These are phyloP conservation scores for Boletus rufocinnamomeus DNA, from an alignment of 768 basidiomycete species.

Conservation along the genomic window DNA sequence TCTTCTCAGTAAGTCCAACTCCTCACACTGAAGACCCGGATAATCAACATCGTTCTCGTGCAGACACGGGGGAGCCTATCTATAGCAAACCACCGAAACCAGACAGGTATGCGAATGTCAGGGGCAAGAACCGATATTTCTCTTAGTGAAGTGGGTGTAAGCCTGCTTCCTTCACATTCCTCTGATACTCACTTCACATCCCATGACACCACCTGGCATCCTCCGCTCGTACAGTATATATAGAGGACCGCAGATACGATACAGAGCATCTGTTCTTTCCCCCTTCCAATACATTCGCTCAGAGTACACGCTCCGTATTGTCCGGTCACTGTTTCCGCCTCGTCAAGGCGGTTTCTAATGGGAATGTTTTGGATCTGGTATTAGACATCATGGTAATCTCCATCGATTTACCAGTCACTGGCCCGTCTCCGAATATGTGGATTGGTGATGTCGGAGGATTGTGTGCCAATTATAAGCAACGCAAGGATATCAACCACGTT, in stretches of 20 bases:
- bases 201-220: too few relatives aligned
- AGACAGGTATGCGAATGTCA: constrained; percentile 33
- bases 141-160: constrained; percentile 12
- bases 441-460: neutral
- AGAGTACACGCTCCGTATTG: too few relatives aligned
- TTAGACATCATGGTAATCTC: neutral
- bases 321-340: too few relatives aligned
- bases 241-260: too few relatives aligned
- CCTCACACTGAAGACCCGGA: neutral
- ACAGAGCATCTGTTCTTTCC: too few relatives aligned
- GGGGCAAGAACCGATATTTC: constrained; percentile 34
- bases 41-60: neutral
- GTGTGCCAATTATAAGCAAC: neutral
- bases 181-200: too few relatives aligned
- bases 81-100: constrained; percentile 33
- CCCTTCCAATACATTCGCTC: too few relatives aligned
- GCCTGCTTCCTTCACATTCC: too few relatives aligned
- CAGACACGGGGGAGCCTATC: constrained; percentile 26
- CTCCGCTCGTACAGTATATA: too few relatives aligned
- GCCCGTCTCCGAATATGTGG: neutral
- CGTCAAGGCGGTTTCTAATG: too few relatives aligned
- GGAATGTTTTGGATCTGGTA: neutral
- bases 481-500: neutral
- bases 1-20: constrained; percentile 58
- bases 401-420: neutral